Evolutionary conservation across 176 grass and related monocot genomes (phyloP).

Genomic region (Leersia perrieri): DNA sequence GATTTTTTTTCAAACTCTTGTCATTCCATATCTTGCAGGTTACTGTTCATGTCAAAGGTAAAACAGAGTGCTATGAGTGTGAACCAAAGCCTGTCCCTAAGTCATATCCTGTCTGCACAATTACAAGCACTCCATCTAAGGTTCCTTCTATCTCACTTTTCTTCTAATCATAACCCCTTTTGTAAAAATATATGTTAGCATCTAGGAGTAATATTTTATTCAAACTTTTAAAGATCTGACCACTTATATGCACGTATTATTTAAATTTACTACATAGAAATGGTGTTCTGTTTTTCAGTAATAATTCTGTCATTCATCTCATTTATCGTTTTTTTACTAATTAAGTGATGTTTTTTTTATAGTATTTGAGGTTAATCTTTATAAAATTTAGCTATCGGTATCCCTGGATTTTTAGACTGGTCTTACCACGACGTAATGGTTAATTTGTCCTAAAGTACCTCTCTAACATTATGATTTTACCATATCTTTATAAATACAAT

Average conservation of each 20-base stretch:
- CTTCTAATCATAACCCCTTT: background rate
- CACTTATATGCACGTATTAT: background rate
- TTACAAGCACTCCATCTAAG: slow-evolving; percentile 98
- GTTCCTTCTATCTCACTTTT: slow-evolving; percentile 36
- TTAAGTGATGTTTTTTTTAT: background rate
- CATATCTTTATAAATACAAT: background rate
- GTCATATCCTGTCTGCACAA: slow-evolving; percentile 96
- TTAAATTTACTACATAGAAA: background rate
- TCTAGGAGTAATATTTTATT: background rate
- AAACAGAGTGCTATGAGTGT: slow-evolving; percentile 98
- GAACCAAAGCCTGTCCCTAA: slow-evolving; percentile 90
- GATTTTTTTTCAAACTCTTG: slow-evolving; percentile 11
- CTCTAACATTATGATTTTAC: background rate
- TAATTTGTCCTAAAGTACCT: background rate
- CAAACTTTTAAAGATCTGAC: background rate
- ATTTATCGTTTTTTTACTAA: background rate
- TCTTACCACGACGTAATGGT: background rate
- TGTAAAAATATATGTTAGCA: background rate
- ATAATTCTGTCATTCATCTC: background rate
- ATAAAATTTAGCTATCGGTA: background rate
- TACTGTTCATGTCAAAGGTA: slow-evolving; percentile 94
- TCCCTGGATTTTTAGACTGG: background rate
- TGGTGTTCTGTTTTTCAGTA: background rate
- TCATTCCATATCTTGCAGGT: slow-evolving; percentile 56
- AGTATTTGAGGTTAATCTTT: background rate